Conservation (phyloP, 495 filamentous ascomycete species). For the Cercophora sp. region DNA sequence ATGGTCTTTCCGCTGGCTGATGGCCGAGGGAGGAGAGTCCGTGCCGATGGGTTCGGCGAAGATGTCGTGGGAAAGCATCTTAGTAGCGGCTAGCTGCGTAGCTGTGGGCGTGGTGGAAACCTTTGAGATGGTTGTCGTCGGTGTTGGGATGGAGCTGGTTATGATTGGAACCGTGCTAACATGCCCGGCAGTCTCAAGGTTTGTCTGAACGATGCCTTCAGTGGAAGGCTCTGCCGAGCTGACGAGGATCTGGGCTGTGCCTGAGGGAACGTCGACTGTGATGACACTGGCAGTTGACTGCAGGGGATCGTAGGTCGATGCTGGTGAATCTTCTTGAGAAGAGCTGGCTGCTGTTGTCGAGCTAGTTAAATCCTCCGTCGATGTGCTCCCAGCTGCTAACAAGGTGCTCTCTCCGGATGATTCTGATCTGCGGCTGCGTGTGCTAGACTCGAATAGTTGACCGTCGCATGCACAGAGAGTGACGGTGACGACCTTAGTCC, state of each 20-base stretch:
- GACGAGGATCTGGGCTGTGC: conserved; percentile 20
- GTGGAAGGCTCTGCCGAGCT: conserved; percentile 8
- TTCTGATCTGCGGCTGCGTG: too few relatives aligned
- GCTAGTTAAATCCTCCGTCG: too few relatives aligned
- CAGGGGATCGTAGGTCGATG: too few relatives aligned
- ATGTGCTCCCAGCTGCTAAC: too few relatives aligned
- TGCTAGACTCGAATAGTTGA: too few relatives aligned
- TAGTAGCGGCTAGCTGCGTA: conserved; percentile 3
- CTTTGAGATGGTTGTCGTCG: conserved; percentile 21
- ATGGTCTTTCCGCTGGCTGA: conserved; percentile 46
- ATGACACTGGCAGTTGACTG: too few relatives aligned
- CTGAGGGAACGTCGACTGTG: conserved; percentile 16
- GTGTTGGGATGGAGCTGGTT: conserved; percentile 16
- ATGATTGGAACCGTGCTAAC: conserved; percentile 18
- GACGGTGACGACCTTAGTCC: conserved; percentile 23
- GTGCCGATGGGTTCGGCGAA: conserved; percentile 58
- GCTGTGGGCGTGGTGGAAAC: conserved; percentile 1
- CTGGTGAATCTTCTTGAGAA: too few relatives aligned
- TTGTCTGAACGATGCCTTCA: conserved; percentile 17
- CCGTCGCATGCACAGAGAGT: neutral
- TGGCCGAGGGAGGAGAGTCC: conserved; percentile 50
- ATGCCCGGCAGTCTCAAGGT: conserved; percentile 19
- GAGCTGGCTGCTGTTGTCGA: too few relatives aligned
- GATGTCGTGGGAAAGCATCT: conserved; percentile 35
- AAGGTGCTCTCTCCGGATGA: too few relatives aligned